A percentile compares a stretch with the other conserved stretches of the same genome.
Evolutionary conservation across 148 eudicot species (phyloP).

Genomic region (Spergularia marina): DNA sequence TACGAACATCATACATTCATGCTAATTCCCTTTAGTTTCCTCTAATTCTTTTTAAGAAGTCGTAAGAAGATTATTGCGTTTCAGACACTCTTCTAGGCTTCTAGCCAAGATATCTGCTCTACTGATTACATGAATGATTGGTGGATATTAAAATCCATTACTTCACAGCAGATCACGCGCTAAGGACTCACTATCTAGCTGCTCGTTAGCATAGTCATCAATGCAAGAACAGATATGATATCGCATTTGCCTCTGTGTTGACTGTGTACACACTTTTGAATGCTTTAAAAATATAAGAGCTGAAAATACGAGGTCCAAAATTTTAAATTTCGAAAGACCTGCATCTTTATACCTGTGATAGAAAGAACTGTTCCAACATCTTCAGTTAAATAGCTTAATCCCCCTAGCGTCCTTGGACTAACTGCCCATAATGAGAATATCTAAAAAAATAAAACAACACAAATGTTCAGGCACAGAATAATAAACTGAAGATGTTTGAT

Average conservation of each 20-base stretch:
- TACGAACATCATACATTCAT: too few species aligned
- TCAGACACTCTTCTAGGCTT: too few species aligned
- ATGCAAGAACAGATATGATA: neutral
- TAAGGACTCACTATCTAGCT: too few species aligned
- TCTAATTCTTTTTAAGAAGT: too few species aligned
- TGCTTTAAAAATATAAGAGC: neutral
- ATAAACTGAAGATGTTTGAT: neutral
- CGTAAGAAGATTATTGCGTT: too few species aligned
- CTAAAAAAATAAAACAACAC: constrained; percentile 9
- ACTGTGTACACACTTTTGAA: too few species aligned
- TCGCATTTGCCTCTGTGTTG: too few species aligned
- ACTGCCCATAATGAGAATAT: constrained; percentile 51
- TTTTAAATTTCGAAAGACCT: neutral
- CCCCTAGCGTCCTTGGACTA: constrained; percentile 44
- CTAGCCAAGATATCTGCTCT: too few species aligned
- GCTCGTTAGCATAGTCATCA: neutral
- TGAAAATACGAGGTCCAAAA: neutral
- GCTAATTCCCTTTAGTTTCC: too few species aligned
- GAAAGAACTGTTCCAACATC: constrained; percentile 38
- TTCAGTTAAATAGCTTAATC: constrained; percentile 36
- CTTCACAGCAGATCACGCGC: too few species aligned
- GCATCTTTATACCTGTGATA: constrained; percentile 30
- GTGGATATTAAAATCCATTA: too few species aligned
- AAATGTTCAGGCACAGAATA: neutral
- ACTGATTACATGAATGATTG: too few species aligned